These are phyloP conservation scores for Oryza meridionalis DNA, from an alignment of 176 grass and related monocot genomes.

Conservation along the genomic window DNA sequence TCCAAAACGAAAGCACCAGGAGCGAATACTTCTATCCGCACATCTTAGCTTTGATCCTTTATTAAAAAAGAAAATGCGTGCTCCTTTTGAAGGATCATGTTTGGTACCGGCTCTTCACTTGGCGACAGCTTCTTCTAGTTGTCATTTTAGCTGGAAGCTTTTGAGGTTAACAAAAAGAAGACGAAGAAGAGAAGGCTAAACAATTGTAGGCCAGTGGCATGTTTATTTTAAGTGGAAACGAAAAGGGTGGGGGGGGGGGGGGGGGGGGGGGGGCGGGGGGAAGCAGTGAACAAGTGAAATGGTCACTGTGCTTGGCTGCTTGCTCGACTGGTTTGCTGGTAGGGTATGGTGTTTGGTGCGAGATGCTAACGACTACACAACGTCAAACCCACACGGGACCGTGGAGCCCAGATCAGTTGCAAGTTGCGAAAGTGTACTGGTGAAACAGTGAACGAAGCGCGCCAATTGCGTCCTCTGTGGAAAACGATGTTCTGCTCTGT, in stretches of 20 bases:
- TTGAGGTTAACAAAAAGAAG: background rate
- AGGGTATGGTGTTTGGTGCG: background rate
- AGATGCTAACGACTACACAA: background rate
- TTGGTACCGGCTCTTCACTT: slow-evolving; percentile 30
- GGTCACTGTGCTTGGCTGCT: background rate
- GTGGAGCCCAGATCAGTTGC: background rate
- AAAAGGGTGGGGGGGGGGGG: too few relatives aligned
- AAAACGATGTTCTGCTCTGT: background rate
- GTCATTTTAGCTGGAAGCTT: slow-evolving; percentile 4
- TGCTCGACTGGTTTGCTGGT: background rate
- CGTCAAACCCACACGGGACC: background rate
- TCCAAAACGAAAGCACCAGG: background rate
- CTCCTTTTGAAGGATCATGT: slow-evolving; percentile 37
- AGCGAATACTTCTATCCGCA: slow-evolving; percentile 45
- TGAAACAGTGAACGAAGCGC: background rate
- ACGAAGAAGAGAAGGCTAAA: background rate
- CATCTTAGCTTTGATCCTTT: slow-evolving; percentile 8
- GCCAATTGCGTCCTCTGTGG: background rate
- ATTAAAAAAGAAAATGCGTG: background rate
- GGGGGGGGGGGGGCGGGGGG: too few relatives aligned
- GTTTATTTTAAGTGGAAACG: background rate
- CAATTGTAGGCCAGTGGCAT: background rate
- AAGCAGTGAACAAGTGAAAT: background rate
- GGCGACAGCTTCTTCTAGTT: slow-evolving; percentile 33
- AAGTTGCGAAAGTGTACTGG: background rate